Base-by-base conservation (phyloP, 2,329 filamentous ascomycete species). In the Rutstroemia sp. region DNA sequence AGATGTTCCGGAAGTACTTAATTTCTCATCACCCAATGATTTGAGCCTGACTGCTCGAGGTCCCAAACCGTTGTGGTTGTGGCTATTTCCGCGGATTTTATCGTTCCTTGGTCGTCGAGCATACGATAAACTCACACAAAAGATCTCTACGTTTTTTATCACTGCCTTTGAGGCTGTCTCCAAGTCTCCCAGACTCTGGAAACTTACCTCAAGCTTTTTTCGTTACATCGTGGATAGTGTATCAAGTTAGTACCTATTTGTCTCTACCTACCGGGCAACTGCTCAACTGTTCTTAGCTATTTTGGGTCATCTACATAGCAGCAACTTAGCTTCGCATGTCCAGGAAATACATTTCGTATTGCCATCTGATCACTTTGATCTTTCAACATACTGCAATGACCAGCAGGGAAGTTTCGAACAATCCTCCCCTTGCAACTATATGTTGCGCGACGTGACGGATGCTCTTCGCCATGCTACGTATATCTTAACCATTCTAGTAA, bases 1-100 rank as follows among this genome's bases (percentile, higher is more conserved):
- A 60, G 88, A 91, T 66, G 88, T 86, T 7, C 90, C 88, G 2
- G 74, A 77, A 39, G 80, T 91, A n/a, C 74, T 92, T 27, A 72
- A 78, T 19, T 76, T 75, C 57, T 70, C 68, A 27, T 71, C 73
- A 10, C 67, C 72, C 19, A 65, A 65, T 3, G 21, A 21, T 19
- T 23, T 5, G n/a, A 19, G 17, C 10, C 39, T 42, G 0, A 8
- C n/a, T 42, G 39, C 16, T 51, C 74, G 80, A 42, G 80, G 83
- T 16, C 71, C 72, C 40, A 83, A 85, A 59, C 78, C 87, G 4
- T 74, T 87, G 44, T 88, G 86, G 78, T 68, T 80, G 40, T 88
- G 83, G 83, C 75, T 81, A 61, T 78, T 82, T 60, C 86, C 78
- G 48, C 80, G 76, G 67, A 72, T 81, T 45, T 76, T 83, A 61